Evolutionary conservation across 345 rosid genomes (phyloP).

Genomic region (Rhodamnia argentea): DNA sequence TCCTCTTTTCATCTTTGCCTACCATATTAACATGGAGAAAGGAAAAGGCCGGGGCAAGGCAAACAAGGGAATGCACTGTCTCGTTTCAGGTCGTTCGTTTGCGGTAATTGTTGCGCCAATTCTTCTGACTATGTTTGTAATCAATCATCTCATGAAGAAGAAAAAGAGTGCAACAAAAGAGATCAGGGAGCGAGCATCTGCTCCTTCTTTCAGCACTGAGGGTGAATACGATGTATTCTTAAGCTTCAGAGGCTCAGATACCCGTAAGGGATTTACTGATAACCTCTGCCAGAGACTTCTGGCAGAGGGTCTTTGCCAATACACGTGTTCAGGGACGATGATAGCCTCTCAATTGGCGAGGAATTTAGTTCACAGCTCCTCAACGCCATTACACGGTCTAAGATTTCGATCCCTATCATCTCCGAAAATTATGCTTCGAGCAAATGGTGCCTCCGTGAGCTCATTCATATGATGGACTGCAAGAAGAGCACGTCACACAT

Average conservation of each 20-base stretch:
- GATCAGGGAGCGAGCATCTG: not conserved
- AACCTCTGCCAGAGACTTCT: not conserved
- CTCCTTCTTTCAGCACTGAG: not conserved
- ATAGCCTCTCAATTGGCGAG: not conserved
- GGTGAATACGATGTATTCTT: not conserved
- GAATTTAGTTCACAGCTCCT: not conserved
- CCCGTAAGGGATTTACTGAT: not conserved
- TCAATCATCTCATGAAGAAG: not conserved
- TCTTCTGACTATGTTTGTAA: too few relatives aligned
- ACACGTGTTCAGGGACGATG: not conserved
- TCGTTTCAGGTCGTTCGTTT: too few relatives aligned
- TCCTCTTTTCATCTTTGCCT: not conserved
- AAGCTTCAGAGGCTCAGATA: not conserved
- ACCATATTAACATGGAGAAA: not conserved
- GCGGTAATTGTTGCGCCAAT: too few relatives aligned
- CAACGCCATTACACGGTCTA: not conserved
- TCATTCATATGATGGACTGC: not conserved
- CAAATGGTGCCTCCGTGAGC: not conserved
- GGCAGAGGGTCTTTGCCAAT: not conserved
- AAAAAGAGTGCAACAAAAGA: not conserved
- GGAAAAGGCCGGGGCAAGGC: not conserved
- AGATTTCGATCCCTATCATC: not conserved
- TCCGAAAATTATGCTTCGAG: not conserved
- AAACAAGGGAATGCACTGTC: too few relatives aligned
- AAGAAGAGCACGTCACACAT: not conserved